phyloP scores from a whole-genome alignment of 2,329 filamentous ascomycete species.

The Alternaria angustiovoidea region DNA sequence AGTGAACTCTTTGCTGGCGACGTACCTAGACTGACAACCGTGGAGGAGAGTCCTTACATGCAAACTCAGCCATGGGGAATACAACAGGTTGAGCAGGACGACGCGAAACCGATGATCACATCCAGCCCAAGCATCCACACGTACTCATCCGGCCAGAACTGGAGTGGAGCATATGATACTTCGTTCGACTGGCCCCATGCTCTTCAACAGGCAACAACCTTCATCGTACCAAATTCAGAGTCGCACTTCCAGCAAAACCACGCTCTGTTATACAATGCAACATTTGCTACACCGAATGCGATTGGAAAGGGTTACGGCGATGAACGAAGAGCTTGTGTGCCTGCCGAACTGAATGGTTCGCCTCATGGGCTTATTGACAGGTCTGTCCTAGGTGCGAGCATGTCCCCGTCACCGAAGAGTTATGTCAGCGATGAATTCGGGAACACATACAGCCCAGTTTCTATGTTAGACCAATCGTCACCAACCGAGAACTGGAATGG shows the following conservation, averaged over 20 bases:
- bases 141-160: conserved; percentile 5
- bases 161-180: not conserved
- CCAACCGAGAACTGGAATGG: conserved; percentile 12
- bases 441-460: conserved; percentile 17
- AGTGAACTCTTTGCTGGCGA: not conserved
- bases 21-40: conserved; percentile 5
- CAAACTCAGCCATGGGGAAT: conserved; percentile 16
- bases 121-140: not conserved
- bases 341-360: conserved; percentile 1
- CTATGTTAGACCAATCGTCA: conserved; percentile 9
- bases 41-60: conserved; percentile 20
- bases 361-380: conserved; percentile 1
- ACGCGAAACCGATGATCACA: not conserved
- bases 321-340: conserved; percentile 4
- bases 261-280: conserved; percentile 17
- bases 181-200: conserved; percentile 10
- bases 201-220: conserved; percentile 12
- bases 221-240: conserved; percentile 15
- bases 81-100: conserved; percentile 11
- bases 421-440: conserved; percentile 24
- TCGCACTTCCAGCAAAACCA: conserved; percentile 12
- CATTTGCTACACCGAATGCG: conserved; percentile 6
- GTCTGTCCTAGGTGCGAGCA: conserved; percentile 21
- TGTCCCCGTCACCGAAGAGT: conserved; percentile 33
- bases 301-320: conserved; percentile 14